Evolutionary conservation across 306 rosid species (phyloP), one percentile per base, ranked within the genome.

Genomic region (Dryas drummondii): DNA sequence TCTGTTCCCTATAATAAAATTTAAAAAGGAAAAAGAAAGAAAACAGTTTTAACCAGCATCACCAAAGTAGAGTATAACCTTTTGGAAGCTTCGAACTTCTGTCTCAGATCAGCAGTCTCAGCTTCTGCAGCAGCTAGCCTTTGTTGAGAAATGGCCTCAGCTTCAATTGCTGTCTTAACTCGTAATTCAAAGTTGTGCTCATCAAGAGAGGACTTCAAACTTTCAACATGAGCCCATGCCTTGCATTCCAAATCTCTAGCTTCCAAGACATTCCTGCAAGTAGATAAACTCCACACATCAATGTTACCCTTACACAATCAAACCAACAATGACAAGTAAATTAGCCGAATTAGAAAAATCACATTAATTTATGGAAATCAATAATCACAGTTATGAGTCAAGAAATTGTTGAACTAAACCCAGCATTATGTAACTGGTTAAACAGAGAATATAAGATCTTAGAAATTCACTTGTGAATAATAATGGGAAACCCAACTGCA

Each of bases 61-160:
- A 19, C 47, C 52, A 49, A 75, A 41, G 48, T 14, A 67, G 73
- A 17, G 50, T n/a, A 64, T 51, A 75, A 96, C 99, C 97, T 89
- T 82, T 84, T 90, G 49, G 88, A 92, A 71, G 84, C 94, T 74
- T 89, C 98, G 55, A 90, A 74, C 74, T 81, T 87, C 78, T 89
- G 96, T 71, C 96, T 89, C 86, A 88, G 79, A 65, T 88, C 88
- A 47, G 87, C 96, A 77, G 92, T 86, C 86, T 89, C 98, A 75
- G 97, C 97, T 87, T 96, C 99, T 41, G 91, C 97, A 80, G 97
- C 93, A 87, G 97, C 99, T 32, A 96, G 88, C 84, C 86, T 96
- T 73, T 90, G 96, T 73, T 92, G 96, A 62, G 99, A 89, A 81
- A 83, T 80, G 73, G 97, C 98, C 87, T 96, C 99, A 52, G 97